Base-by-base conservation (phyloP, 2,329 filamentous ascomycete species). In the Fusarium sarcochroum region DNA sequence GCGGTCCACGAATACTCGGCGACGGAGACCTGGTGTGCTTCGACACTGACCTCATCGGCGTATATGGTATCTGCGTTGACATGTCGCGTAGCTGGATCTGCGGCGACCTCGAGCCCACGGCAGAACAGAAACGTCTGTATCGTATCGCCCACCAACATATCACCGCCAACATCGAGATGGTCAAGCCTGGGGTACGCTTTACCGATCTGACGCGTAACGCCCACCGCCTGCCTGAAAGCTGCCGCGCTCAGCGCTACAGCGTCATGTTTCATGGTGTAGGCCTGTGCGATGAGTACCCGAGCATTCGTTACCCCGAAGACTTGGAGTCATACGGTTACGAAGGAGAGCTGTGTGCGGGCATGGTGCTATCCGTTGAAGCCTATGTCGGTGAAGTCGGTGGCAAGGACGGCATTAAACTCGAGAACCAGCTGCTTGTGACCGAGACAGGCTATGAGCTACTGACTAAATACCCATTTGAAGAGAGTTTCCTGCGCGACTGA, bases 311-410 rank as follows among this genome's bases (percentile, higher is more conserved):
- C 6, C 50, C 38, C 21, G 50, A 53, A 25, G 50, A 53, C 3
- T 18, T 25, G 4, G 27, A 25, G 5, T 34, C 27, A 4, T 45
- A 25, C 13, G 50, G 50, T 9, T 53, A 35, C 13, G 50, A 53
- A 20, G 50, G 50, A 13, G 40, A 45, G 13, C 13, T 53, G 2
- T 20, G 25, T 21, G 38, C 17, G 2, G 50, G 50, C 3, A 53
- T 53, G 27, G 50, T 53, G 1, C 17, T 53, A 2, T 53, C 27
- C 3, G 50, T 53, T 10, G 38, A 53, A 7, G 40, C 38, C 0
- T 53, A 53, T 27, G 30, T 53, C n/a, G 50, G 50, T 13, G 50
- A 53, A 5, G 40, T 45, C 6, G 50, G 40, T 8, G 50, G 40
- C 2, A 53, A 34, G 17, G 40, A 46, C 11, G 50, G 50, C 1